Conservation (phyloP, 192 early-diverging fungal genomes). For the Lunasporangiospora selenospora region DNA sequence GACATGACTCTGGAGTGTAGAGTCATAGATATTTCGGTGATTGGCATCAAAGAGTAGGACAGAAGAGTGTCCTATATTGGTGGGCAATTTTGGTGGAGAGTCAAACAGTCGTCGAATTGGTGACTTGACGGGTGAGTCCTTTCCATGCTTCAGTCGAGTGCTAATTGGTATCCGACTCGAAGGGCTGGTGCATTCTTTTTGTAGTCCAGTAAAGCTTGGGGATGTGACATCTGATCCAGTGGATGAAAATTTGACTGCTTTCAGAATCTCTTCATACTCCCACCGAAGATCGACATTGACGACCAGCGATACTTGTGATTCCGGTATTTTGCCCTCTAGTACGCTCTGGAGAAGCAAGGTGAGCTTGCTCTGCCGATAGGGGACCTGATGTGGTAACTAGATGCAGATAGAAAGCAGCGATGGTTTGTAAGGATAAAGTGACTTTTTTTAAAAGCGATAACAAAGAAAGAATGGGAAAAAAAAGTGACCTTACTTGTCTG, state of each 20-base stretch:
- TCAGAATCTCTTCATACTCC: constrained; percentile 58
- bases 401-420: too few relatives aligned
- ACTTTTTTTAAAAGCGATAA: too few relatives aligned
- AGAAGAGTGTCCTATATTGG: too few relatives aligned
- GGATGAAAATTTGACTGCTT: constrained; percentile 69
- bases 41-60: too few relatives aligned
- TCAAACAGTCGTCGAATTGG: too few relatives aligned
- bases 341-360: constrained; percentile 70
- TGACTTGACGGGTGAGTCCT: too few relatives aligned
- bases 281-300: constrained; percentile 69
- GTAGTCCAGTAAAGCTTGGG: too few relatives aligned
- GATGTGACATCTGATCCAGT: constrained; percentile 63
- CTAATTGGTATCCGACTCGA: background rate
- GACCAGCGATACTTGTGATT: constrained; percentile 53
- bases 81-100: too few relatives aligned
- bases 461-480: too few relatives aligned
- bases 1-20: background rate
- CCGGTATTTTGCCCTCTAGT: constrained; percentile 54
- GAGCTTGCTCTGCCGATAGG: constrained; percentile 72
- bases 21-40: too few relatives aligned
- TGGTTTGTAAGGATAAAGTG: too few relatives aligned
- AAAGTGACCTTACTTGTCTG: constrained; percentile 13
- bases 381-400: constrained; percentile 54
- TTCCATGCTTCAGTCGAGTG: background rate
- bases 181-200: too few relatives aligned